Conservation (phyloP, 805 yeast species). For the Peterozyma toletana region DNA sequence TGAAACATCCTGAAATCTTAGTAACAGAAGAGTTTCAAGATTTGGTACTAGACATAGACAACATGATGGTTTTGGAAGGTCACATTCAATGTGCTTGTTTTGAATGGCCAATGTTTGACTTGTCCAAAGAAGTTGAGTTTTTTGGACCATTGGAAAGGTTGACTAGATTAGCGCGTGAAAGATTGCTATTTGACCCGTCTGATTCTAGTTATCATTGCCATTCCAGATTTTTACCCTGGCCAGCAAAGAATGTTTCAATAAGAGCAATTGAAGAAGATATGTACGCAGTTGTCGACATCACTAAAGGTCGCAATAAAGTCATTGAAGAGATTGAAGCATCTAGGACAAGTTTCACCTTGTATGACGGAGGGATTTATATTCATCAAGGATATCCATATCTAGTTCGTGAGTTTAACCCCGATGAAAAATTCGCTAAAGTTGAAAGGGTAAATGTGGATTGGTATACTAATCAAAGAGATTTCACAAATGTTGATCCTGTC, state of each 20-base stretch:
- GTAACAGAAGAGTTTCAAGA: constrained; percentile 49
- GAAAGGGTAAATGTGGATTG: constrained; percentile 89
- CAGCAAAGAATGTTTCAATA: constrained; percentile 65
- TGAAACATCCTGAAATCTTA: constrained; percentile 58
- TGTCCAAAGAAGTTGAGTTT: constrained; percentile 46
- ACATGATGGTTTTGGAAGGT: constrained; percentile 58
- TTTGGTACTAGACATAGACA: constrained; percentile 52
- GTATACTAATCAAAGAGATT: constrained; percentile 89
- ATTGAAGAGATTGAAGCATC: constrained; percentile 88
- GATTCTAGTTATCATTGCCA: constrained; percentile 46
- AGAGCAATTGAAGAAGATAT: constrained; percentile 78
- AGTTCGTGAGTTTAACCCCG: constrained; percentile 76
- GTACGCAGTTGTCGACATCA: constrained; percentile 86
- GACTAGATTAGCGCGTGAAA: constrained; percentile 28
- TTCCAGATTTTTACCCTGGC: constrained; percentile 70
- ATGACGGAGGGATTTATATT: constrained; percentile 86
- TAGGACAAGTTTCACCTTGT: constrained; percentile 82
- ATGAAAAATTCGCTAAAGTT: constrained; percentile 76
- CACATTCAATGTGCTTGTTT: constrained; percentile 95
- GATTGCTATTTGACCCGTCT: constrained; percentile 32
- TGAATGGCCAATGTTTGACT: constrained; percentile 57
- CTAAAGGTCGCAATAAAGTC: constrained; percentile 66
- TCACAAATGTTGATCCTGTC: constrained; percentile 84
- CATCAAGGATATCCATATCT: constrained; percentile 92
- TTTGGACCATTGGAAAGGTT: constrained; percentile 36